Base-by-base conservation (phyloP, 331 rosid genomes). In the Cydonia oblonga region DNA sequence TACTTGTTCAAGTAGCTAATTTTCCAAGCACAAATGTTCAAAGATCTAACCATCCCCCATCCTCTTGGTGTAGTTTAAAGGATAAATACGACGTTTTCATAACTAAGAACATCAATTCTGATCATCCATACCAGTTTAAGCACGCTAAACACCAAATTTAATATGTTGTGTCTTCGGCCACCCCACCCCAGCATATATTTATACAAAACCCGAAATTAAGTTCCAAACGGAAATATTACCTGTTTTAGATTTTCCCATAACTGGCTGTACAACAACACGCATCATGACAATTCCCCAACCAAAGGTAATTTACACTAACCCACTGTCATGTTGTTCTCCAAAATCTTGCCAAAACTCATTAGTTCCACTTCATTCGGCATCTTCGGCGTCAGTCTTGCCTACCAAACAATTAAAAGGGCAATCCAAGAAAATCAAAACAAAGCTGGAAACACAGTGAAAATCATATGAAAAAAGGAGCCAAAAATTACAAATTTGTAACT, bases 191-290 rank as follows among this genome's bases (percentile, higher is more conserved):
- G 10, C 40, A 8, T 2, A 33, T 8, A 7, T 1, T 38, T 38
- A 10, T 38, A 38, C 14, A 40, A 40, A 40, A 40, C 4, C 16
- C 16, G 16, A 40, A 16, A 40, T 1, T 40, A 40, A 12, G 49
- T 12, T 40, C 49, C 49, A 12, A 40, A 40, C 49, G 0, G 49
- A 40, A 40, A 3, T 15, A 40, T 40, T 40, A 40, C 15, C 46
- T 40, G 5, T 40, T 12, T 40, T 40, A 40, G 16, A 4, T 1
- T 40, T 40, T 40, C 4, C 46, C 46, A 12, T 40, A 40, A 93
- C 87, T 66, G 97, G 96, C 82, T 95, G 99, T 86, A 90, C 96
- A 77, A 91, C 99, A 75, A 91, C 99, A 74, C 84, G 97, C 92
- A 95, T 90, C 85, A 91, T 84, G 58, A 85, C 79, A 56, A 68